These are phyloP conservation scores for Cnidoscolus chayamansa DNA, from an alignment of 441 rosid genomes.

Conservation along the genomic window DNA sequence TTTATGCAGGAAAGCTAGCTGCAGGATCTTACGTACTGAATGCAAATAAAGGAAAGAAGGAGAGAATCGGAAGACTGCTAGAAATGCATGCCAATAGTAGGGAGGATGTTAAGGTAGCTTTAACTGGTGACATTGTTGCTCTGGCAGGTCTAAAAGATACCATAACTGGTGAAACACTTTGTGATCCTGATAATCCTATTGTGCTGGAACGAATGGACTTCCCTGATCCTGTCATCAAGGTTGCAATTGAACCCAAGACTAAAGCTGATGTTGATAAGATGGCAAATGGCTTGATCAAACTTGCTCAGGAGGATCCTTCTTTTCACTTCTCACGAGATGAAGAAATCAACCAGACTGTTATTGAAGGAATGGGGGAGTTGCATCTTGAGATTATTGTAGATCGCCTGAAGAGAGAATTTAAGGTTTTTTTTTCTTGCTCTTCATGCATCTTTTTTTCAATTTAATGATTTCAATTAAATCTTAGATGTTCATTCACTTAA, in stretches of 20 bases:
- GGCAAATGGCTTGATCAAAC: constrained; percentile 81
- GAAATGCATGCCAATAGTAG: constrained; percentile 98
- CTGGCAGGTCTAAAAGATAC: constrained; percentile 93
- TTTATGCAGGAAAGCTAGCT: constrained; percentile 72
- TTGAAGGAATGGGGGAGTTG: constrained; percentile 98
- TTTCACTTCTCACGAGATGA: constrained; percentile 93
- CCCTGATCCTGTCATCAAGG: constrained; percentile 97
- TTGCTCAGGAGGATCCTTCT: constrained; percentile 97
- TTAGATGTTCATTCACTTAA: neutral
- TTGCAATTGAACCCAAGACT: constrained; percentile 93
- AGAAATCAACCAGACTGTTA: constrained; percentile 93
- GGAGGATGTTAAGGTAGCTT: constrained; percentile 82
- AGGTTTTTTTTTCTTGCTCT: constrained; percentile 37
- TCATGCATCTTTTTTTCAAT: constrained; percentile 7
- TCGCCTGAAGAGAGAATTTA: constrained; percentile 86
- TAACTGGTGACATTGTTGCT: constrained; percentile 86
- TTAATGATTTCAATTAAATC: neutral
- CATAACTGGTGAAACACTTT: constrained; percentile 83
- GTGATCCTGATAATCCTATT: constrained; percentile 68
- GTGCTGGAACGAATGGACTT: constrained; percentile 95
- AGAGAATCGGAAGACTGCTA: constrained; percentile 89
- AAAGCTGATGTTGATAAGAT: constrained; percentile 92
- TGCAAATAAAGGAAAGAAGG: constrained; percentile 93
- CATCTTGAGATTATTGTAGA: constrained; percentile 98
- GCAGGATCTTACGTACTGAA: constrained; percentile 89